phyloP scores from a whole-genome alignment of 768 basidiomycete genomes.

The Cystoderma amianthinum region DNA sequence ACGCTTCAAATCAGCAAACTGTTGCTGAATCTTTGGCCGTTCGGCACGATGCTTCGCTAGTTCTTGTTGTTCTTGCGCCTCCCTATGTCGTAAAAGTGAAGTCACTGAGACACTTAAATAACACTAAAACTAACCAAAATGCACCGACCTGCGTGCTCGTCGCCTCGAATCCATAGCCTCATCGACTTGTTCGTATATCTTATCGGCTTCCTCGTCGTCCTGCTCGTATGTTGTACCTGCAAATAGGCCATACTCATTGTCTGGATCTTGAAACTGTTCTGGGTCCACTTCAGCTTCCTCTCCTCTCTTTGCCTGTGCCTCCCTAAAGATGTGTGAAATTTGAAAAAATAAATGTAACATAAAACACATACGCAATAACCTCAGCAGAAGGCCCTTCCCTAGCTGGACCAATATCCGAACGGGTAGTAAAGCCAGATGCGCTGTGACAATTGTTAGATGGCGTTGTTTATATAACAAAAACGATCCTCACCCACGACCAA shows the following conservation, averaged over 20 bases:
- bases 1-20: slow-evolving; percentile 93
- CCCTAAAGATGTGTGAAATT: slow-evolving; percentile 36
- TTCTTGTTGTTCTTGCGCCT: slow-evolving; percentile 70
- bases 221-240: slow-evolving; percentile 94
- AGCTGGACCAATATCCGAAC: slow-evolving; percentile 98
- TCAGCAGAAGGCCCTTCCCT: slow-evolving; percentile 92
- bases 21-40: slow-evolving; percentile 91
- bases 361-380: slow-evolving; percentile 62
- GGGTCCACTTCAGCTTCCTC: slow-evolving; percentile 87
- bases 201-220: slow-evolving; percentile 96
- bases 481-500: slow-evolving; percentile 80
- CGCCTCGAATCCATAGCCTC: slow-evolving; percentile 84
- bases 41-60: slow-evolving; percentile 75
- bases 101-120: slow-evolving; percentile 19
- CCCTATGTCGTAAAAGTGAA: slow-evolving; percentile 34
- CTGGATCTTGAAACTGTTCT: slow-evolving; percentile 93
- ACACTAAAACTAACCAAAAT: slow-evolving; percentile 31
- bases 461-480: too few relatives aligned
- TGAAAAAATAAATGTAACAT: background rate
- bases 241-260: slow-evolving; percentile 94
- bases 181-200: slow-evolving; percentile 91
- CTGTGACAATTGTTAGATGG: slow-evolving; percentile 29
- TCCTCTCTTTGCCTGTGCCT: slow-evolving; percentile 79
- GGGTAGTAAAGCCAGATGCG: slow-evolving; percentile 95
- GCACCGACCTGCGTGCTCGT: slow-evolving; percentile 66